Evolutionary conservation across 2,329 filamentous ascomycete genomes (phyloP).

Genomic region (Trichoderma semiorbis): DNA sequence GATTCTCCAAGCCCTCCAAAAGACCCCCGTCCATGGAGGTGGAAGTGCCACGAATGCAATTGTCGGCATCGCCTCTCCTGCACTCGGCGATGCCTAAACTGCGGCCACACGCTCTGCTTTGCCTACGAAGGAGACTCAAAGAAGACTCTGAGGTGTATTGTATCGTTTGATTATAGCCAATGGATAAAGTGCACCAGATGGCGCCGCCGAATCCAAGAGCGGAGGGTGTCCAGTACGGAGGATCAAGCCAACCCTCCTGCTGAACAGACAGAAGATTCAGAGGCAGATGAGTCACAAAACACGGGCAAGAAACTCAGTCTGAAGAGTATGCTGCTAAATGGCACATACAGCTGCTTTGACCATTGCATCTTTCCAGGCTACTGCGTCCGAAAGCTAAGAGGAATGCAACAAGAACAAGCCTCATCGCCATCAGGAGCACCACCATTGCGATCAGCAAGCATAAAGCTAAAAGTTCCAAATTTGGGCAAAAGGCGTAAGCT

Average conservation of each 20-base stretch:
- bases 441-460: background rate
- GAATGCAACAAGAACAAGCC: background rate
- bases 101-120: background rate
- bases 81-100: background rate
- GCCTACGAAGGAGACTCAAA: background rate
- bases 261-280: background rate
- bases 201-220: slow-evolving; percentile 23
- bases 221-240: background rate
- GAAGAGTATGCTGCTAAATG: background rate
- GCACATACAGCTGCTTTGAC: background rate
- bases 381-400: background rate
- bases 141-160: background rate
- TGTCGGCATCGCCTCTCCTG: background rate
- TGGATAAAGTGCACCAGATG: slow-evolving; percentile 33
- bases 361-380: background rate
- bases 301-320: background rate
- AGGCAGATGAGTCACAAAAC: background rate
- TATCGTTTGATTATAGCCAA: background rate
- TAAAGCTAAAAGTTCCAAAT: background rate
- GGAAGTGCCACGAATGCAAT: slow-evolving; percentile 1
- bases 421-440: background rate
- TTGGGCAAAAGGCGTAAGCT: background rate
- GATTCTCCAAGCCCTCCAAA: background rate
- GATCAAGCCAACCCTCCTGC: background rate
- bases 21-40: background rate